A percentile compares a stretch with the other conserved stretches of the same genome.
phyloP scores from a whole-genome alignment of 1,139 yeast species.

The Protomyces pachydermus region DNA sequence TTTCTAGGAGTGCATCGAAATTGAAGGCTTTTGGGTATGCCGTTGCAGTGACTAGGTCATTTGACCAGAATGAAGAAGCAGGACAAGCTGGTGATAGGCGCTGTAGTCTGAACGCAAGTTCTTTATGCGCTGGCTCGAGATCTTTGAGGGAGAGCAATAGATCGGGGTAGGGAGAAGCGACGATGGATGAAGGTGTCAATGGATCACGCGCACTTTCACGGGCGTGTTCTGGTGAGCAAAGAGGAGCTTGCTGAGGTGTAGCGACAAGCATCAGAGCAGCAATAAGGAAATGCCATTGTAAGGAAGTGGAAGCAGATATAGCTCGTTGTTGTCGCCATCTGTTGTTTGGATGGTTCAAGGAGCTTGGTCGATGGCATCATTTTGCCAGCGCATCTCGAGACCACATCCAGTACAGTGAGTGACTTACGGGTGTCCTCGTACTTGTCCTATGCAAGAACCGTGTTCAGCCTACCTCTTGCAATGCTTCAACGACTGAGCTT shows the following conservation, averaged over 20 bases:
- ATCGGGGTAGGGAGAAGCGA: neutral
- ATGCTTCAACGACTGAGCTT: too few relatives aligned
- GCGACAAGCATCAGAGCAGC: too few relatives aligned
- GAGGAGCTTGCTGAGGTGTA: too few relatives aligned
- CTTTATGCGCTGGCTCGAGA: neutral
- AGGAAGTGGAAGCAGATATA: neutral
- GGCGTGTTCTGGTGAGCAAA: too few relatives aligned
- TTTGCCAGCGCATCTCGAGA: too few relatives aligned
- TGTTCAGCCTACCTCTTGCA: too few relatives aligned
- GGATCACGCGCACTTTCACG: too few relatives aligned
- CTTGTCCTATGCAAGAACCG: too few relatives aligned
- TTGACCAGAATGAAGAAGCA: neutral
- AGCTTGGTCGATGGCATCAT: too few relatives aligned
- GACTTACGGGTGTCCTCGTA: too few relatives aligned
- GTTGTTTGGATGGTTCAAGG: neutral
- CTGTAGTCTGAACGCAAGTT: neutral
- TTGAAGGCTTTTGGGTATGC: neutral
- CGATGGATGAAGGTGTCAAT: neutral
- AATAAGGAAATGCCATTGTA: too few relatives aligned
- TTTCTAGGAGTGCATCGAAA: neutral
- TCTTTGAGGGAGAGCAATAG: neutral
- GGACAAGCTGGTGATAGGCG: neutral
- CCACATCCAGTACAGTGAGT: too few relatives aligned
- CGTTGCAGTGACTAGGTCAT: neutral
- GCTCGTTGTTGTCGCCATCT: neutral